phyloP scores from a whole-genome alignment of 768 basidiomycete species.

The Dacryopinax spathularia region DNA sequence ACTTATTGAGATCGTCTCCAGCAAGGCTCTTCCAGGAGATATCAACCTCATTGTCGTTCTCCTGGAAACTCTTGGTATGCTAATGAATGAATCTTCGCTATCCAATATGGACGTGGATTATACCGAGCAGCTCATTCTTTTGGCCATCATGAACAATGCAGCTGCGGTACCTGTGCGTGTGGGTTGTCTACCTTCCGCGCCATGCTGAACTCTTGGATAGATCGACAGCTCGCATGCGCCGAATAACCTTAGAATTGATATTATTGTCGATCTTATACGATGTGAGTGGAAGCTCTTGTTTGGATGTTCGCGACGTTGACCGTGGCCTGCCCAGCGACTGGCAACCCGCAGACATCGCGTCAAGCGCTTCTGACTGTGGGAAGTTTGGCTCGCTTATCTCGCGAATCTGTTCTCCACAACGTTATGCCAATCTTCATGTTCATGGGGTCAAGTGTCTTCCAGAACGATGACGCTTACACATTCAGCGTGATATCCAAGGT shows the following conservation, averaged over 20 bases:
- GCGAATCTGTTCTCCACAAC: conserved; percentile 83
- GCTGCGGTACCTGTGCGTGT: conserved; percentile 39
- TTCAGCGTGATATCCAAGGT: conserved; percentile 92
- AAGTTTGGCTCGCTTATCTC: conserved; percentile 64
- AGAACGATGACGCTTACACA: conserved; percentile 88
- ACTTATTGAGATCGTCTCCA: conserved; percentile 55
- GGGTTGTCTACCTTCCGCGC: not conserved
- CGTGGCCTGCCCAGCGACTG: conserved; percentile 43
- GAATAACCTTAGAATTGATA: conserved; percentile 58
- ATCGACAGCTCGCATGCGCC: conserved; percentile 37
- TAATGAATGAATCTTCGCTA: conserved; percentile 42
- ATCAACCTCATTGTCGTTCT: conserved; percentile 55
- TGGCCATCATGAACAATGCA: conserved; percentile 56
- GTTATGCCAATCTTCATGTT: conserved; percentile 98
- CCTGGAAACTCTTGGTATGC: conserved; percentile 54
- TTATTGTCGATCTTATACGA: conserved; percentile 75
- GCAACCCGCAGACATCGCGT: conserved; percentile 89
- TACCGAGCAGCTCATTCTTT: conserved; percentile 70
- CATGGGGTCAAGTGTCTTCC: conserved; percentile 98
- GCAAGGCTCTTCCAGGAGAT: conserved; percentile 52
- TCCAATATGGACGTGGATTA: conserved; percentile 57
- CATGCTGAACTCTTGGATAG: conserved; percentile 22
- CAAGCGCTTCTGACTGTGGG: conserved; percentile 82
- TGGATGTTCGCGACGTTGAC: not conserved
- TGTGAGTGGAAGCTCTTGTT: conserved; percentile 31